Base-by-base conservation (phyloP, 139 green algal species). In the Trebouxia sp. region DNA sequence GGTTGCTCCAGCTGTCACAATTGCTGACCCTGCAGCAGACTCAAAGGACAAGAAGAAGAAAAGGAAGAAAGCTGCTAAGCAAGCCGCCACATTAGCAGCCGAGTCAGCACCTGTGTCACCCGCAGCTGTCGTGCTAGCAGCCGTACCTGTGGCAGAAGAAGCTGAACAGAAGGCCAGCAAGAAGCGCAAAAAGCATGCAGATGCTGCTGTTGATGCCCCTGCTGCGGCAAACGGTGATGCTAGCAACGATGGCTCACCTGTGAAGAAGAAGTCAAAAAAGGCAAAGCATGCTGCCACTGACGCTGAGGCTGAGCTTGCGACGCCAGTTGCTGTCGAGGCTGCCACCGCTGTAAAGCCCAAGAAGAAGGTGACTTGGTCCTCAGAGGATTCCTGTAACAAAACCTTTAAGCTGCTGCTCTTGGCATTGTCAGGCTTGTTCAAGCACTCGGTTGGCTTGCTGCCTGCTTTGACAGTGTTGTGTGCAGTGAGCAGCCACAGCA, bases 81-180 rank as follows among this genome's bases (percentile, higher is more conserved):
- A n/a, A n/a, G n/a, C n/a, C n/a, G n/a, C n/a, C n/a, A n/a, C n/a
- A n/a, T n/a, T n/a, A 70, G 10, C 37, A 45, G 39, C 30, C 53
- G 65, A 66, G 30, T 26, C 45, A n/a, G 43, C 28, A 14, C n/a
- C 38, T 45, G 38, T 22, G 38, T 15, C 38, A 58, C 20, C 76
- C 14, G 53, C n/a, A 35, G 58, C 32, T 37, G 78, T 20, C 4
- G 2, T 41, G 47, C 30, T 17, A 32, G 14, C 45, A 17, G 65
- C 45, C 10, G 28, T 17, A 3, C 15, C 20, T 53, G 53, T 22
- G 30, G 24, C 30, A 35, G 26, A 11, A 56, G 43, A 58, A 39
- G 7, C 38, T 39, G 10, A 30, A 51, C 1, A 80, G 47, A 84
- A 85, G 38, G 62, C 67, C 48, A 74, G 88, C 38, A 75, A 80